These are phyloP conservation scores for Calocybe gangraenosa DNA, from an alignment of 768 basidiomycete genomes.

Conservation along the genomic window DNA sequence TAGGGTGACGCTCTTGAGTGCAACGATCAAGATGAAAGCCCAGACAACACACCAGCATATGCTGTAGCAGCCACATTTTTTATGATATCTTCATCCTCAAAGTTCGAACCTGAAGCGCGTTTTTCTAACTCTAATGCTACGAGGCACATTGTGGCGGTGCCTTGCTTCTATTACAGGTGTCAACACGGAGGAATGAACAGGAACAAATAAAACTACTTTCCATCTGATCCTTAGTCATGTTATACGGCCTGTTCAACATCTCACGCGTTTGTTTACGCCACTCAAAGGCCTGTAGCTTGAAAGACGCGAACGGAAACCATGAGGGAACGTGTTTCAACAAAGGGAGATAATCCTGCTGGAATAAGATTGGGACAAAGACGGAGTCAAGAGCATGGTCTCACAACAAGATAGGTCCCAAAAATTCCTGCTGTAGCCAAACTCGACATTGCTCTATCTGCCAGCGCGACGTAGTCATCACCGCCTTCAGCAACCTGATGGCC, in stretches of 20 bases:
- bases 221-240: constrained; percentile 32
- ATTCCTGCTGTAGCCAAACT: constrained; percentile 33
- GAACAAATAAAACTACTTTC: constrained; percentile 15
- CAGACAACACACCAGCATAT: constrained; percentile 30
- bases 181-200: neutral
- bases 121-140: constrained; percentile 33
- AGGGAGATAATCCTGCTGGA: constrained; percentile 26
- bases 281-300: constrained; percentile 32
- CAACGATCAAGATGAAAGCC: neutral
- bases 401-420: constrained; percentile 40
- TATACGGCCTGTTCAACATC: constrained; percentile 37
- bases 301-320: constrained; percentile 38
- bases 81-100: constrained; percentile 30
- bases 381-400: neutral
- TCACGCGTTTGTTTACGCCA: constrained; percentile 29
- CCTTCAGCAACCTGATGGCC: constrained; percentile 30
- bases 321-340: constrained; percentile 35
- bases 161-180: constrained; percentile 18
- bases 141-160: constrained; percentile 28
- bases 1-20: neutral
- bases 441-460: constrained; percentile 35
- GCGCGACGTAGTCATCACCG: constrained; percentile 35
- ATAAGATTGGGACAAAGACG: neutral
- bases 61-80: constrained; percentile 40
- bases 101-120: constrained; percentile 18